Percentiles rank a stretch among this genome's conserved stretches.
Evolutionary conservation across 345 rosid genomes (phyloP).

Genomic region (Eucalyptus virginea): DNA sequence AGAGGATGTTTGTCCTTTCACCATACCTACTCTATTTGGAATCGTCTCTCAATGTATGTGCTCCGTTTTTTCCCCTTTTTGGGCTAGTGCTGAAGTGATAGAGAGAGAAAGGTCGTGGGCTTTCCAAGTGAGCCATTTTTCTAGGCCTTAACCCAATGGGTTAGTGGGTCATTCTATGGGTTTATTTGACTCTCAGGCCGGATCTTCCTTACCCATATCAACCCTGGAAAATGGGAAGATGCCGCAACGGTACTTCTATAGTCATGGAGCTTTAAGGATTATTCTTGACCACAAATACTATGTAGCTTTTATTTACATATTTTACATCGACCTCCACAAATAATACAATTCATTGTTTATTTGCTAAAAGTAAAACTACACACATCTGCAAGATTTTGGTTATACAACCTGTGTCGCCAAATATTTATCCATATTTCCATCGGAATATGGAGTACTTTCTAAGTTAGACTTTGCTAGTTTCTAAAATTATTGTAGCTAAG

Average conservation of each 20-base stretch:
- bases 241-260: not conserved
- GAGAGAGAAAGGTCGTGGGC: not conserved
- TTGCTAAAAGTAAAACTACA: not conserved
- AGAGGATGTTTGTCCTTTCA: not conserved
- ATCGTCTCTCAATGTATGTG: not conserved
- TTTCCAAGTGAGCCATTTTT: not conserved
- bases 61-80: not conserved
- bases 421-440: not conserved
- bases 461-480: not conserved
- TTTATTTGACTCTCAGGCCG: not conserved
- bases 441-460: not conserved
- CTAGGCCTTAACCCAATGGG: not conserved
- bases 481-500: not conserved
- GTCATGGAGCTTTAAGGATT: not conserved
- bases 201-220: not conserved
- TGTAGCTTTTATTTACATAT: not conserved
- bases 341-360: not conserved
- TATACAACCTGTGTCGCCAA: not conserved
- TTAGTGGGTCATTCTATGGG: not conserved
- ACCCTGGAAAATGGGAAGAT: not conserved
- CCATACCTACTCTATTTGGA: not conserved
- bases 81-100: not conserved
- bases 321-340: not conserved
- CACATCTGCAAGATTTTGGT: not conserved
- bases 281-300: not conserved